These are phyloP conservation scores for Tetrapisispora nanseiensis DNA, from an alignment of 805 yeast genomes.

Conservation along the genomic window DNA sequence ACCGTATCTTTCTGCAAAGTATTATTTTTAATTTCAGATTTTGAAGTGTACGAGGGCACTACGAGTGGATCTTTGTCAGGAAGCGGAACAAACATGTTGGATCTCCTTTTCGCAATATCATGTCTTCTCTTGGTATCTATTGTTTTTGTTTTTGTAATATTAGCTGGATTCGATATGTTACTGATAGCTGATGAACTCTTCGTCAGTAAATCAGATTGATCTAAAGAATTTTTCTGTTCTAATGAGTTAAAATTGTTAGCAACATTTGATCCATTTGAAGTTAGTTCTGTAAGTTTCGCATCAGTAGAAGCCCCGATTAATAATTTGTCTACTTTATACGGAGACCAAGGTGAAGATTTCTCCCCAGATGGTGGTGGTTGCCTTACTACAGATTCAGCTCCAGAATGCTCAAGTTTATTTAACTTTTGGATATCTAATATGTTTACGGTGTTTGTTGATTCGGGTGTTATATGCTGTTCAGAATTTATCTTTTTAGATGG, in stretches of 20 bases:
- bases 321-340: conserved; percentile 17
- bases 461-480: conserved; percentile 2
- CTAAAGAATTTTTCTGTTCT: neutral
- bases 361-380: neutral
- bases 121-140: neutral
- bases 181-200: neutral
- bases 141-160: conserved; percentile 4
- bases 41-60: conserved; percentile 1
- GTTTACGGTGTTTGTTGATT: conserved; percentile 1
- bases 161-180: neutral
- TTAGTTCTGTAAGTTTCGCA: neutral
- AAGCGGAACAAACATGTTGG: conserved; percentile 28
- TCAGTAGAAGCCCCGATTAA: conserved; percentile 2
- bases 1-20: neutral
- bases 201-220: neutral
- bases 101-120: conserved; percentile 17
- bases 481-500: neutral
- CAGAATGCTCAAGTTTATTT: neutral
- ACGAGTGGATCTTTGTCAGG: conserved; percentile 28
- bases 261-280: neutral
- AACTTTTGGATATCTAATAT: neutral
- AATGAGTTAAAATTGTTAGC: neutral
- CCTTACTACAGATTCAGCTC: neutral
- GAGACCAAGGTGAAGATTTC: conserved; percentile 23
- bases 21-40: neutral